These are phyloP conservation scores for Penicillium sp. DNA, from an alignment of 2,329 filamentous ascomycete genomes.

Conservation along the genomic window DNA sequence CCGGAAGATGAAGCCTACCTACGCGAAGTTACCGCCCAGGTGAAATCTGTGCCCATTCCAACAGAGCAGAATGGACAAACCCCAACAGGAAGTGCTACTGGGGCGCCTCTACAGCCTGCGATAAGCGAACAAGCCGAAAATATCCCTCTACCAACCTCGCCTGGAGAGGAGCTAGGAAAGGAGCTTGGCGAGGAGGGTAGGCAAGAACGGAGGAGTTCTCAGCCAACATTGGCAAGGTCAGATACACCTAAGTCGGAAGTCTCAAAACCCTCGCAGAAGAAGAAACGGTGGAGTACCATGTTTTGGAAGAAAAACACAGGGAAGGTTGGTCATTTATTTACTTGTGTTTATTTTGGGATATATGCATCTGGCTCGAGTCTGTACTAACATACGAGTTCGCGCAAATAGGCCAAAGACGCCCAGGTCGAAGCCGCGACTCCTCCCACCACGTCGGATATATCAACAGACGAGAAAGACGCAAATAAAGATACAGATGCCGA, in stretches of 20 bases:
- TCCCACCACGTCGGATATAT: conserved; percentile 16
- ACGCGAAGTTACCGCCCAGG: conserved; percentile 49
- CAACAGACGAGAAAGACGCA: conserved; percentile 35
- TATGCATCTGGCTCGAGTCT: neutral
- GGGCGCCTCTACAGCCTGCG: conserved; percentile 3
- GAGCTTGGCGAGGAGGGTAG: conserved; percentile 33
- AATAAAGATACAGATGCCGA: conserved; percentile 63
- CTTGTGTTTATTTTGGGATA: neutral
- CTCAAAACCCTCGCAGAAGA: conserved; percentile 27
- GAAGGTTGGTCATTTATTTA: conserved; percentile 23
- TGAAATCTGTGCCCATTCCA: conserved; percentile 23
- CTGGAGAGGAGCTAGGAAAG: conserved; percentile 42
- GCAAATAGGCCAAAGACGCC: conserved; percentile 9
- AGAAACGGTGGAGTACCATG: conserved; percentile 40
- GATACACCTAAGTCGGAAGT: conserved; percentile 19
- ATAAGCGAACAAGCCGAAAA: conserved; percentile 48
- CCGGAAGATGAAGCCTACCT: conserved; percentile 62
- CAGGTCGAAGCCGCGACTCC: conserved; percentile 1
- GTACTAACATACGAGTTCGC: neutral
- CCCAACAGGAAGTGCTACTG: neutral
- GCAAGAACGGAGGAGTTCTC: conserved; percentile 31
- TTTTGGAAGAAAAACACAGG: conserved; percentile 38
- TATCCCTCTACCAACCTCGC: conserved; percentile 52
- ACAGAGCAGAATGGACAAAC: conserved; percentile 4
- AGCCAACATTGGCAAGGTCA: conserved; percentile 15